Base-by-base conservation (phyloP, 169 alveolate genomes). In the Eimeria sp. region DNA sequence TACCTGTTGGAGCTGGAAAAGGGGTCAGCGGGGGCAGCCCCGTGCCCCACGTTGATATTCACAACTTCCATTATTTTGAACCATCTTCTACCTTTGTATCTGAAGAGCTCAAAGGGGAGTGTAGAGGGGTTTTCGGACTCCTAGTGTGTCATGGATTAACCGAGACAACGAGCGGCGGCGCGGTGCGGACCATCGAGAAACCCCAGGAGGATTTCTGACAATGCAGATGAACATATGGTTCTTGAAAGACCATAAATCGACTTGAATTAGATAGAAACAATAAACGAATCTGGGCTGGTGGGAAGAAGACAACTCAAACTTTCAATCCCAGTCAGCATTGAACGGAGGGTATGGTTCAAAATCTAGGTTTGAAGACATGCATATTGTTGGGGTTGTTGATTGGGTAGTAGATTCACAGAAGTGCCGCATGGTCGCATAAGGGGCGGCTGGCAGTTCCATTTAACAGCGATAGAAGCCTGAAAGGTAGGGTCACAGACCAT, bases 11-110 rank as follows among this genome's bases (percentile, higher is more conserved):
- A n/a, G 80, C 51, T 34, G 51, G 47, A 70, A 49, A 1, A 30
- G 3, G 51, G 80, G 51, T 70, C 80, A 30, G 80, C 11, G 51
- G 80, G 51, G 27, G 80, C 80, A 70, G 80, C 80, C 80, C 80
- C 80, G 51, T 3, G 80, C 80, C 80, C 13, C 34, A 30, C 30
- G 27, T 16, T 51, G n/a, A 20, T 4, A 49, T 70, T 34, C n/a
- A 34, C 80, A 70, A 9, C n/a, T 10, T 49, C 9, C 3, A 14
- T 4, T 34, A 10, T 34, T 70, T 70, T 3, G 13, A 70, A 16
- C 25, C 40, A 70, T 30, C 25, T 30, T 70, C 40, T 27, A 30
- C 0, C 14, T 6, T 70, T 5, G 7, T 30, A 14, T 14, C 1
- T 30, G 22, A 14, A 34, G 18, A 22, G 2, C 0, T 47, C 10